Conservation (phyloP, 768 basidiomycete species). For the Leccinellum albellum region DNA sequence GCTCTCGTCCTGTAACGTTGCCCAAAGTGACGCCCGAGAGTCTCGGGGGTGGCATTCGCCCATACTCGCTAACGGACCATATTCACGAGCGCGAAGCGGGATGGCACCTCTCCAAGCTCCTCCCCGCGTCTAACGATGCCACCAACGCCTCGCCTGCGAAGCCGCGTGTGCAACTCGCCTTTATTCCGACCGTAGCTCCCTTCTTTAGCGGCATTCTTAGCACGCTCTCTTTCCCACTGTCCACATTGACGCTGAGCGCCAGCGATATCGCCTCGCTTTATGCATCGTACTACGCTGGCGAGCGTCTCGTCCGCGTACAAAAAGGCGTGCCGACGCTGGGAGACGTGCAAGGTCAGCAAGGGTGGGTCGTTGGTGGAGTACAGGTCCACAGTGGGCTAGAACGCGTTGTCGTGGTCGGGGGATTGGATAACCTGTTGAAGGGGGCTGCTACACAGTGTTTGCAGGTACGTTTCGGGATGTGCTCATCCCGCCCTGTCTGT, state of each 20-base stretch:
- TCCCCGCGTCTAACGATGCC: slow-evolving; percentile 20
- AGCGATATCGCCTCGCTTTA: slow-evolving; percentile 70
- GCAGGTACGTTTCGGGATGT: slow-evolving; percentile 58
- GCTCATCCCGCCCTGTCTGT: not conserved
- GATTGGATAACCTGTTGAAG: slow-evolving; percentile 94
- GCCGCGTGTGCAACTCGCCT: slow-evolving; percentile 59
- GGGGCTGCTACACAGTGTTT: slow-evolving; percentile 99
- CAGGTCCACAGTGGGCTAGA: slow-evolving; percentile 89
- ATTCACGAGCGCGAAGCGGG: slow-evolving; percentile 98
- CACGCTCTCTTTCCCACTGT: slow-evolving; percentile 79
- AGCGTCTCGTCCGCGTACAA: slow-evolving; percentile 67
- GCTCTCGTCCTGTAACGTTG: slow-evolving; percentile 64
- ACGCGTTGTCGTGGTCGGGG: slow-evolving; percentile 92
- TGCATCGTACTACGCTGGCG: slow-evolving; percentile 69
- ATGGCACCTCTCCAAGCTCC: slow-evolving; percentile 68
- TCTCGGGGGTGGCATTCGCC: slow-evolving; percentile 70
- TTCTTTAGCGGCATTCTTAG: slow-evolving; percentile 98
- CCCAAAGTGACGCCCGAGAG: slow-evolving; percentile 81
- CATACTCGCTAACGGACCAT: slow-evolving; percentile 93
- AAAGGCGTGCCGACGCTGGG: slow-evolving; percentile 68
- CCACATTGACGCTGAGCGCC: slow-evolving; percentile 55
- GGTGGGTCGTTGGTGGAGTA: slow-evolving; percentile 88
- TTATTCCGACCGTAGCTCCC: slow-evolving; percentile 82
- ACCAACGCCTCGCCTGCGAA: not conserved
- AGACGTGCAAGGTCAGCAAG: slow-evolving; percentile 80